These are phyloP conservation scores for Talaromyces sp. DNA, from an alignment of 2,329 filamentous ascomycete species.

Conservation along the genomic window DNA sequence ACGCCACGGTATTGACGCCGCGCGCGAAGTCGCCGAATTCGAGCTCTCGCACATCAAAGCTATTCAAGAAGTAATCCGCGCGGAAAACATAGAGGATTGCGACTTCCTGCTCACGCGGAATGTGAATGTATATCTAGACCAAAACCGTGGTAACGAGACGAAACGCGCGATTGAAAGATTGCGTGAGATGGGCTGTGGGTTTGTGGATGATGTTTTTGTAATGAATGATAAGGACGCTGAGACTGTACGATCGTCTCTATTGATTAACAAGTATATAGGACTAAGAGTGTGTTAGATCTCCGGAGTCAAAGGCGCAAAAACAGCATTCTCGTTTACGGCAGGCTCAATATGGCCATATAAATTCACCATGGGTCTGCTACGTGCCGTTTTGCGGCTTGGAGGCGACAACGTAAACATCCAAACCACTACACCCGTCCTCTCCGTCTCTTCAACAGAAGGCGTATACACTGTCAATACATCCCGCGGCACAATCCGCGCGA, in stretches of 20 bases:
- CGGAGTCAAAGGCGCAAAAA: constrained; percentile 41
- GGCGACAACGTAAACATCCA: constrained; percentile 51
- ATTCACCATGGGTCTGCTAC: constrained; percentile 54
- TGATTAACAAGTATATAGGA: neutral
- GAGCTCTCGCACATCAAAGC: constrained; percentile 43
- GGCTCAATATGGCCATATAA: constrained; percentile 65
- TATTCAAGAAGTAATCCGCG: constrained; percentile 40
- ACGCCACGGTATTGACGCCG: constrained; percentile 38
- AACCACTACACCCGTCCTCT: constrained; percentile 49
- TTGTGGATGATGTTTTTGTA: constrained; percentile 32
- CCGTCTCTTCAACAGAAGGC: constrained; percentile 32
- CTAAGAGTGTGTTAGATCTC: constrained; percentile 28
- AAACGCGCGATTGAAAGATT: constrained; percentile 31
- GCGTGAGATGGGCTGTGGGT: constrained; percentile 27
- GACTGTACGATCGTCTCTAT: constrained; percentile 23
- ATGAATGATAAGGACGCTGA: constrained; percentile 29
- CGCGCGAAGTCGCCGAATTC: constrained; percentile 40
- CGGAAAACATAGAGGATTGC: constrained; percentile 47
- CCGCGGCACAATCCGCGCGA: constrained; percentile 62
- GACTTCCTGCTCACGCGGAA: constrained; percentile 43
- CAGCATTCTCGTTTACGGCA: constrained; percentile 36
- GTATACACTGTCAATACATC: constrained; percentile 53
- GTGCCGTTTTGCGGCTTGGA: neutral
- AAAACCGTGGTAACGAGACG: constrained; percentile 30
- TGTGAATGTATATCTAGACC: constrained; percentile 42